phyloP scores from a whole-genome alignment of 2,329 filamentous ascomycete species.

The Epichloe uncinata region DNA sequence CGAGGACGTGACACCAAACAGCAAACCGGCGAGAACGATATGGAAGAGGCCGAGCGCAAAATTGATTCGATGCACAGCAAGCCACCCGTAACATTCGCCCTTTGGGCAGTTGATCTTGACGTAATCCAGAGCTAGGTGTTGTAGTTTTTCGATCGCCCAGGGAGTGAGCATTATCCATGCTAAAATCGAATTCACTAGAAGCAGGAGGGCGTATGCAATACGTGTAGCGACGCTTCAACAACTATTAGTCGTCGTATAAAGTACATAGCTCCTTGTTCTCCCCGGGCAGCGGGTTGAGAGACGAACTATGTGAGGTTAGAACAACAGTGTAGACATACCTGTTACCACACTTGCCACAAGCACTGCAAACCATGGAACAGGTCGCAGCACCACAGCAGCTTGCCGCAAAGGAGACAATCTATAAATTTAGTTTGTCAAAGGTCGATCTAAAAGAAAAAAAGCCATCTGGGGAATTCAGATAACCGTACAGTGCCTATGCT shows the following conservation, averaged over 20 bases:
- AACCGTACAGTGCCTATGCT: slow-evolving; percentile 68
- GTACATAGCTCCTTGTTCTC: not conserved
- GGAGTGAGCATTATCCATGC: slow-evolving; percentile 99
- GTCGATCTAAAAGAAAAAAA: not conserved
- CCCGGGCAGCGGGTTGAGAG: not conserved
- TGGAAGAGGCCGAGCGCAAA: slow-evolving; percentile 95
- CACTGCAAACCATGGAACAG: slow-evolving; percentile 88
- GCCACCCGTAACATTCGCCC: slow-evolving; percentile 86
- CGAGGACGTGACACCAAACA: slow-evolving; percentile 77
- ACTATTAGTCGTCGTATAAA: not conserved
- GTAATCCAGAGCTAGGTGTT: slow-evolving; percentile 86
- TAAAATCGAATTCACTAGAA: slow-evolving; percentile 90
- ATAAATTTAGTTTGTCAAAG: slow-evolving; percentile 6
- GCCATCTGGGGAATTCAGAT: not conserved
- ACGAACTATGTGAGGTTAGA: not conserved
- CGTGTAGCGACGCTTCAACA: slow-evolving; percentile 72
- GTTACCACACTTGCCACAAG: slow-evolving; percentile 94
- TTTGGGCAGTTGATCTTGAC: slow-evolving; percentile 89
- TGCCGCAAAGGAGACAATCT: slow-evolving; percentile 66
- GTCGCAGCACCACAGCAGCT: slow-evolving; percentile 96
- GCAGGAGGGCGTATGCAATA: slow-evolving; percentile 89
- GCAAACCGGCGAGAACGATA: slow-evolving; percentile 66
- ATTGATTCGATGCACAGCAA: slow-evolving; percentile 94
- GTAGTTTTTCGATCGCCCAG: slow-evolving; percentile 93
- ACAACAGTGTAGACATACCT: slow-evolving; percentile 39